phyloP scores from a whole-genome alignment of 139 green algal species.

The Coelastrella sp. region DNA sequence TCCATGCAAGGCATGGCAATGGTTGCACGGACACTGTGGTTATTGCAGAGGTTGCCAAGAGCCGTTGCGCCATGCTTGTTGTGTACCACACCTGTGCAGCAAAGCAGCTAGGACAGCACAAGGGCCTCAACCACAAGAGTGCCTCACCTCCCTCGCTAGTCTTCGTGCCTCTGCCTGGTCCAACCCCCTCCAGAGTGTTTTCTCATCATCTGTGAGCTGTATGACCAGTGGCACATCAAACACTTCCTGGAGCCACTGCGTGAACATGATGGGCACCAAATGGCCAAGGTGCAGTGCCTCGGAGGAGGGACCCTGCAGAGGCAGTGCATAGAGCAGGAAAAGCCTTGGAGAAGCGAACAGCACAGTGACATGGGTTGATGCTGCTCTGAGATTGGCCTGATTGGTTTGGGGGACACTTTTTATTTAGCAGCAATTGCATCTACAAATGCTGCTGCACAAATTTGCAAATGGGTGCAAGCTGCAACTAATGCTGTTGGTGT shows the following conservation, averaged over 20 bases:
- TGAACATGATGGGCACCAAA: conserved; percentile 98
- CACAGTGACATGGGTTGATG: not conserved
- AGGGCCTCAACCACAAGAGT: not conserved
- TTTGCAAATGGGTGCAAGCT: not conserved
- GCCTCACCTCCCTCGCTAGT: conserved; percentile 77
- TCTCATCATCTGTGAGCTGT: conserved; percentile 98
- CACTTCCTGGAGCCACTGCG: conserved; percentile 85
- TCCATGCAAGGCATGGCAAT: too few species aligned
- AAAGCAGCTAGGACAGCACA: not conserved
- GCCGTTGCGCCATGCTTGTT: not conserved
- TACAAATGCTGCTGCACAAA: not conserved
- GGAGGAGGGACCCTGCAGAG: conserved; percentile 89
- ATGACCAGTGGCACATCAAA: conserved; percentile 99
- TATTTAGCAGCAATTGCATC: not conserved
- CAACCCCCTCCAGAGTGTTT: conserved; percentile 91
- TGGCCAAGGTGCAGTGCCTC: conserved; percentile 98
- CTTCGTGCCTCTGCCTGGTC: conserved; percentile 81
- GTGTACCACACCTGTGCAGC: not conserved
- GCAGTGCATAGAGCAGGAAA: not conserved
- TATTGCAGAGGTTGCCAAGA: not conserved
- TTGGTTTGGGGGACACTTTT: too few species aligned
- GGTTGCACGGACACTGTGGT: not conserved
- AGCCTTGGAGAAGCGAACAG: not conserved
- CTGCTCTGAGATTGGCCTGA: not conserved
- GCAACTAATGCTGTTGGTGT: not conserved